phyloP scores from a whole-genome alignment of 2,329 filamentous ascomycete species.

The Ustilaginoidea virens region DNA sequence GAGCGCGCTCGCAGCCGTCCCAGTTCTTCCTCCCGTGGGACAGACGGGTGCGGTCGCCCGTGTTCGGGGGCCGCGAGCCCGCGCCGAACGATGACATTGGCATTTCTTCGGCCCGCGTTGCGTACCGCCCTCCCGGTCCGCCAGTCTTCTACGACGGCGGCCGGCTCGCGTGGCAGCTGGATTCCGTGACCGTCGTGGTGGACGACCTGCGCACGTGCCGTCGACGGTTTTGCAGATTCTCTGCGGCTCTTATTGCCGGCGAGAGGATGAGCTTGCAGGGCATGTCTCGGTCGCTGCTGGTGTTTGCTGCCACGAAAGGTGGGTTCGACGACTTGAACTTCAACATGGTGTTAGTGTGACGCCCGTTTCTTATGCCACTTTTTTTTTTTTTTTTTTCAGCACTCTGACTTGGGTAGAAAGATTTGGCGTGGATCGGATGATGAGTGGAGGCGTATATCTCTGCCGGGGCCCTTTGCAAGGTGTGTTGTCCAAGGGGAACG shows the following conservation, averaged over 20 bases:
- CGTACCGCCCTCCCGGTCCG: slow-evolving; percentile 4
- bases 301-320: not conserved
- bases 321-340: not conserved
- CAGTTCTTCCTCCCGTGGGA: slow-evolving; percentile 6
- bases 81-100: not conserved
- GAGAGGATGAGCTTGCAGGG: slow-evolving; percentile 7
- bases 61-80: slow-evolving; percentile 1
- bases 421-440: slow-evolving; percentile 9
- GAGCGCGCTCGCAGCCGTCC: slow-evolving; percentile 5
- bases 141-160: slow-evolving; percentile 10
- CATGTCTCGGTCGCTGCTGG: slow-evolving; percentile 6
- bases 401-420: slow-evolving; percentile 6
- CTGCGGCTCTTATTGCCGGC: slow-evolving; percentile 6
- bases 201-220: slow-evolving; percentile 10
- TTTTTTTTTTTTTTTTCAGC: not conserved
- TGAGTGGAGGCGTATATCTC: slow-evolving; percentile 8
- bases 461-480: slow-evolving; percentile 7
- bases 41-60: not conserved
- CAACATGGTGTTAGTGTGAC: slow-evolving; percentile 5
- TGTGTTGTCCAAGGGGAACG: slow-evolving; percentile 9
- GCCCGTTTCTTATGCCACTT: not conserved
- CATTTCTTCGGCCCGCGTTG: no score
- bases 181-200: slow-evolving; percentile 8
- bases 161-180: slow-evolving; percentile 14
- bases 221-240: slow-evolving; percentile 9